Percentiles rank a stretch among this genome's conserved stretches.
Conservation (phyloP, 2,329 filamentous ascomycete genomes). For the Parastagonospora avenae region DNA sequence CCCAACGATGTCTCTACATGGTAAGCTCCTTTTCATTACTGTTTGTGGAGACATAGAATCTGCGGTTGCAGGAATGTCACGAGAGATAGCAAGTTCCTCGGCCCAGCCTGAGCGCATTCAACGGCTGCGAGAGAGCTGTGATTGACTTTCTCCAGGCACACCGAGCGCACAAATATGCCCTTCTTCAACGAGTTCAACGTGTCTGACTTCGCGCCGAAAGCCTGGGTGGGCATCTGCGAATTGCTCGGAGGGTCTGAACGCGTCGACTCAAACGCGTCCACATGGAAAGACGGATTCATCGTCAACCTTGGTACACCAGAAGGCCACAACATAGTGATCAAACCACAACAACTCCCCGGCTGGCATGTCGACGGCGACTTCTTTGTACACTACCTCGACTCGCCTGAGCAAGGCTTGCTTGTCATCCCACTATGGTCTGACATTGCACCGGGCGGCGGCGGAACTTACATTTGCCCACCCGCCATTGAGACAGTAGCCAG, state of each 20-base stretch:
- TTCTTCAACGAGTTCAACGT: slow-evolving; percentile 61
- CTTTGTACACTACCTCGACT: slow-evolving; percentile 74
- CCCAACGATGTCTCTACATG: slow-evolving; percentile 69
- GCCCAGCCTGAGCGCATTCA: background rate
- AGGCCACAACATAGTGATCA: slow-evolving; percentile 55
- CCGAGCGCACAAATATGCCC: slow-evolving; percentile 68
- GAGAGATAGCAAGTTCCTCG: too few relatives aligned
- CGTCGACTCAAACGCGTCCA: slow-evolving; percentile 44
- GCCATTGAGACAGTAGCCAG: slow-evolving; percentile 63
- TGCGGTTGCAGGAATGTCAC: too few relatives aligned
- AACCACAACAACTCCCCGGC: slow-evolving; percentile 58
- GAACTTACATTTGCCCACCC: slow-evolving; percentile 67
- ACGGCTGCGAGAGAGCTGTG: background rate
- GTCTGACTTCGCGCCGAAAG: slow-evolving; percentile 64
- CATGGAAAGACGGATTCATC: slow-evolving; percentile 72
- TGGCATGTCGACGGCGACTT: slow-evolving; percentile 78
- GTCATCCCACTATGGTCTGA: slow-evolving; percentile 72
- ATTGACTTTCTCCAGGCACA: slow-evolving; percentile 39
- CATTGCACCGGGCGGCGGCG: slow-evolving; percentile 64
- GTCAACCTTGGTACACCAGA: slow-evolving; percentile 67
- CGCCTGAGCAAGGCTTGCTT: slow-evolving; percentile 69
- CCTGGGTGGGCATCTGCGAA: slow-evolving; percentile 70
- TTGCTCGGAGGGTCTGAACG: slow-evolving; percentile 65
- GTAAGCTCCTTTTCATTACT: slow-evolving; percentile 37
- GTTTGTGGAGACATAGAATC: background rate